Evolutionary conservation across 176 grass and related monocot genomes (phyloP), one percentile per base, ranked within the genome.

Genomic region (Pharus latifolius): DNA sequence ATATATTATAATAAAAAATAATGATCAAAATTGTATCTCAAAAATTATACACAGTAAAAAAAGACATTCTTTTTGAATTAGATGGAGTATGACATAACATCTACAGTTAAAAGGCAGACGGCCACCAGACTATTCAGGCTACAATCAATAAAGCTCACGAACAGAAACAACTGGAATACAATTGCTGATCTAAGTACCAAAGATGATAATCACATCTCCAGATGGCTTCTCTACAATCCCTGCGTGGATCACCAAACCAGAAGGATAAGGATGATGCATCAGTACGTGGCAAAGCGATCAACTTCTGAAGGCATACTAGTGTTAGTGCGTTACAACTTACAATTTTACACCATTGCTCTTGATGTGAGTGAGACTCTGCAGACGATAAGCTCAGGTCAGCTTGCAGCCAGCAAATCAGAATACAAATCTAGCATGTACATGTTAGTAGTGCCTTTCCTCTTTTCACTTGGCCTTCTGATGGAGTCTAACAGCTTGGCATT

Each of bases 181-280:
- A 46, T 40, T 22, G 17, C 28, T 18, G 69, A 75, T 25, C 54
- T 15, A 54, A 43, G 11, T 44, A 76, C 6, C 10, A 81, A 58
- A 18, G 13, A 16, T 48, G 27, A 7, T 10, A 9, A 52, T 52
- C 28, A 64, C 61, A 35, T 34, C 60, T 37, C 56, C 60, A 56
- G 31, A 53, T 71, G 57, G 26, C 46, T 46, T 28, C 57, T 78
- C 6, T 52, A 33, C 19, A 17, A 14, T 22, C 33, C 40, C 7
- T 17, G n/a, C n/a, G n/a, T 50, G 2, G 26, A 69, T 37, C 22
- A 38, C 42, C 48, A 35, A 80, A 53, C 24, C 41, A 32, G 48
- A 75, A 63, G 55, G 69, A 85, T 18, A 75, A 63, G 55, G 69
- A 85, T 18, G 15, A 27, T 43, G 53, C 65, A 56, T 48, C 8